Base-by-base conservation (phyloP, 2,329 filamentous ascomycete genomes). In the Arthrinium puccinioides region DNA sequence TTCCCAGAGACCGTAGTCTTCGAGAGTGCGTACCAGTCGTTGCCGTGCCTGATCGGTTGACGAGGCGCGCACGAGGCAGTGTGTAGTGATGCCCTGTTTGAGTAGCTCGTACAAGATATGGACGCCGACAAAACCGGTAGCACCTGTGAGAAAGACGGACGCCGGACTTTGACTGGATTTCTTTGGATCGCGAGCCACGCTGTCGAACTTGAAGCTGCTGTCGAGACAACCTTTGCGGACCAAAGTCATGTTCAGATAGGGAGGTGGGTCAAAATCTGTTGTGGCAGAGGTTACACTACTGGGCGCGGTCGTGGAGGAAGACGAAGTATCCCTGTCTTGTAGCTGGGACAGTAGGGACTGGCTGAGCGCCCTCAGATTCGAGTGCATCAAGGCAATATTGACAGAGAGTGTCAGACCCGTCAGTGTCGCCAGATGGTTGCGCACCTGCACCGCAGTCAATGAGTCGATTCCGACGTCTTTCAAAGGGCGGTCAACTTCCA, bases 71-170 rank as follows among this genome's bases (percentile, higher is more conserved):
- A 54, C 48, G 13, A 55, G 44, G 34, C 50, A 54, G 24, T 49
- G 33, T 7, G 40, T 43, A 8, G 29, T 37, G 21, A 54, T 47
- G 13, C 45, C 47, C 21, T 40, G 39, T 28, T 44, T 43, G 13
- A 55, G 45, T 13, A 55, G 40, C 32, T 52, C 43, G 23, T 44
- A 24, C 32, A 54, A 30, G 15, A 55, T 48, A 29, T 43, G 54
- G 28, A 49, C 47, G 18, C 52, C 53, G 18, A 55, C 50, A 33
- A 55, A 54, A 19, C 53, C 51, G 14, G 53, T 55, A 13, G 48
- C 44, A 19, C 53, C 53, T 29, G 50, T 54, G 24, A 55, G 38
- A 31, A 55, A 50, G 18, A 48, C 42, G 6, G 43, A 40, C 21
- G 40, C 10, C 18, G 52, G 49, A 19, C 31, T 31, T 18, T 13